phyloP scores from a whole-genome alignment of 2,329 filamentous ascomycete species.

The Cladophialophora exuberans region DNA sequence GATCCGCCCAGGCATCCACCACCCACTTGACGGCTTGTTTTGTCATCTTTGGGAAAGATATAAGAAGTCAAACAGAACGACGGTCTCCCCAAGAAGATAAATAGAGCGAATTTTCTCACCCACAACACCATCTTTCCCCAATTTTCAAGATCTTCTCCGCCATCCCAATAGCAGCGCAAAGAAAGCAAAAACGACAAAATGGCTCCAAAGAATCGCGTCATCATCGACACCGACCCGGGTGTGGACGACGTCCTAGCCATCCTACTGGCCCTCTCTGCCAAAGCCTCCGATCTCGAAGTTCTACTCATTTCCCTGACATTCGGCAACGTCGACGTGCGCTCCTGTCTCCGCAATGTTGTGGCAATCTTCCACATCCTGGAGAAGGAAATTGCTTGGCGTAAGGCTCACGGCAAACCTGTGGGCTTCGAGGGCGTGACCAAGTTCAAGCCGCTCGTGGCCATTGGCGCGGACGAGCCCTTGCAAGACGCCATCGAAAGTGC shows the following conservation, averaged over 20 bases:
- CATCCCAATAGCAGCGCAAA: too few species aligned
- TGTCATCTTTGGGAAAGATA: too few species aligned
- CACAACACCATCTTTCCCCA: too few species aligned
- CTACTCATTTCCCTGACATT: slow-evolving; percentile 87
- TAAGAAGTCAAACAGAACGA: too few species aligned
- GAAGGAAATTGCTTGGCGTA: slow-evolving; percentile 84
- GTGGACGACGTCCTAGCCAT: slow-evolving; percentile 91
- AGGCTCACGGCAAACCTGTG: slow-evolving; percentile 64
- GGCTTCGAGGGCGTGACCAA: slow-evolving; percentile 74
- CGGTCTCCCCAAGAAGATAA: too few species aligned
- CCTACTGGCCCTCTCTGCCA: slow-evolving; percentile 80
- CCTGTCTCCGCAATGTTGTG: slow-evolving; percentile 86
- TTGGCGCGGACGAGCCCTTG: slow-evolving; percentile 83
- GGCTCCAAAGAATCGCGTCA: slow-evolving; percentile 74
- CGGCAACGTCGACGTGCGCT: slow-evolving; percentile 87
- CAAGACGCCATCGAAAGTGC: slow-evolving; percentile 79
- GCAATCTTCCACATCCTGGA: slow-evolving; percentile 91
- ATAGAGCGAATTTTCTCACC: too few species aligned
- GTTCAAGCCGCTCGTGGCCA: slow-evolving; percentile 79
- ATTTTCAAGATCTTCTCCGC: too few species aligned
- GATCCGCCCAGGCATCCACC: too few species aligned
- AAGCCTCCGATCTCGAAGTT: slow-evolving; percentile 82
- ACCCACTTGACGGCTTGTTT: too few species aligned
- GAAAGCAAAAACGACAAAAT: slow-evolving; percentile 46
- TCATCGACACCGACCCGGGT: slow-evolving; percentile 96